These are phyloP conservation scores for Amylostereum chailletii DNA, from an alignment of 1,284 basidiomycete species.

Conservation along the genomic window DNA sequence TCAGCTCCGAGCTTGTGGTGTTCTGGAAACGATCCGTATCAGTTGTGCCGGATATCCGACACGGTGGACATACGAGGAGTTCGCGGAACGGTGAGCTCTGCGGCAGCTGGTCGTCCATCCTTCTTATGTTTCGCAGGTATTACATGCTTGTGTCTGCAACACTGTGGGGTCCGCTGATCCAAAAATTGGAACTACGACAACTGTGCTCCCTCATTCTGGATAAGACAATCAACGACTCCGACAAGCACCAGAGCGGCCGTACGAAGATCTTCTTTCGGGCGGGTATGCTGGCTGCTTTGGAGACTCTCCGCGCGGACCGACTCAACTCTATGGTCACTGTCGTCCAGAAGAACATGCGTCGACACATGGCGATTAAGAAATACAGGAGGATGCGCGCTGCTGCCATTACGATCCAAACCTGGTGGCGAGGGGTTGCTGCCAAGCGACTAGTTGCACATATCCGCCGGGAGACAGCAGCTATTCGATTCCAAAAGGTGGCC, in stretches of 20 bases:
- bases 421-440: conserved; percentile 87
- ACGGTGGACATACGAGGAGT: conserved; percentile 98
- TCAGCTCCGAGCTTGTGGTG: conserved; percentile 96
- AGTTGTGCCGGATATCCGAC: conserved; percentile 98
- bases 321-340: conserved; percentile 89
- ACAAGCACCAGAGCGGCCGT: conserved; percentile 95
- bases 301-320: conserved; percentile 81
- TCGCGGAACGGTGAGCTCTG: conserved; percentile 82
- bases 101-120: not conserved
- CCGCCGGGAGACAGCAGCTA: conserved; percentile 68
- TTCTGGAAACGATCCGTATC: conserved; percentile 97
- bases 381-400: conserved; percentile 69
- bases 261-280: conserved; percentile 99
- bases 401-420: conserved; percentile 85
- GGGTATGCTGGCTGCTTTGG: conserved; percentile 97
- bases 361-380: conserved; percentile 76
- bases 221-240: conserved; percentile 82
- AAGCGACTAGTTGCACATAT: conserved; percentile 64
- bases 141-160: conserved; percentile 92
- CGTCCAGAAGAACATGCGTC: conserved; percentile 94
- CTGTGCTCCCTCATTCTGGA: conserved; percentile 86
- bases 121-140: conserved; percentile 49
- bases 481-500: conserved; percentile 68
- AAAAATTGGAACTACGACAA: conserved; percentile 68
- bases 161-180: conserved; percentile 79